These are phyloP conservation scores for Rhynchospora tenuis DNA, from an alignment of 176 grass and related monocot species.

Conservation along the genomic window DNA sequence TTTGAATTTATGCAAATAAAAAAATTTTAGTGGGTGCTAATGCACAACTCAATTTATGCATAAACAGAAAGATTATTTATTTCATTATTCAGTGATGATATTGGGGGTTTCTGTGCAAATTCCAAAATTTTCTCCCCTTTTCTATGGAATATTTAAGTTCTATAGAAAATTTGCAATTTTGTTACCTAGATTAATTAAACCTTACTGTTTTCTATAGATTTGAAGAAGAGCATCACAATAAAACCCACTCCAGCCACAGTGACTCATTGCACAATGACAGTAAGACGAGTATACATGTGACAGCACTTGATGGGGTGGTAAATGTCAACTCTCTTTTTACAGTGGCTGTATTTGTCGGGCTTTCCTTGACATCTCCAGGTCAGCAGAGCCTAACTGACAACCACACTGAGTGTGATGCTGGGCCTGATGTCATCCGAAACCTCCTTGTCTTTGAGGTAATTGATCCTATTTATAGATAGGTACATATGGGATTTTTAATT, in stretches of 20 bases:
- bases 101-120: not conserved
- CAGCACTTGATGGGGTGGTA: conserved; percentile 86
- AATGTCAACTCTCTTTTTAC: conserved; percentile 99
- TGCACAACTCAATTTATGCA: not conserved
- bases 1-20: not conserved
- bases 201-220: not conserved
- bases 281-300: conserved; percentile 91
- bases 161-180: conserved; percentile 1
- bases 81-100: too few species aligned
- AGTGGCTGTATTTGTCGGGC: conserved; percentile 84
- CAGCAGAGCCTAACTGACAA: conserved; percentile 46
- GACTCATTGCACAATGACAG: not conserved
- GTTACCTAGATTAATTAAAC: not conserved
- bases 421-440: conserved; percentile 47
- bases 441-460: conserved; percentile 87
- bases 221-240: conserved; percentile 35
- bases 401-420: conserved; percentile 55
- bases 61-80: not conserved
- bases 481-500: not conserved
- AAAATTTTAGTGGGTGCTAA: not conserved
- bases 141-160: not conserved
- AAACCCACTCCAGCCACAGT: not conserved
- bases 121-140: not conserved
- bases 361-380: conserved; percentile 58
- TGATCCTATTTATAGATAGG: not conserved